Conservation (phyloP, 768 basidiomycete genomes). For the Cyclocybe cylindracea region DNA sequence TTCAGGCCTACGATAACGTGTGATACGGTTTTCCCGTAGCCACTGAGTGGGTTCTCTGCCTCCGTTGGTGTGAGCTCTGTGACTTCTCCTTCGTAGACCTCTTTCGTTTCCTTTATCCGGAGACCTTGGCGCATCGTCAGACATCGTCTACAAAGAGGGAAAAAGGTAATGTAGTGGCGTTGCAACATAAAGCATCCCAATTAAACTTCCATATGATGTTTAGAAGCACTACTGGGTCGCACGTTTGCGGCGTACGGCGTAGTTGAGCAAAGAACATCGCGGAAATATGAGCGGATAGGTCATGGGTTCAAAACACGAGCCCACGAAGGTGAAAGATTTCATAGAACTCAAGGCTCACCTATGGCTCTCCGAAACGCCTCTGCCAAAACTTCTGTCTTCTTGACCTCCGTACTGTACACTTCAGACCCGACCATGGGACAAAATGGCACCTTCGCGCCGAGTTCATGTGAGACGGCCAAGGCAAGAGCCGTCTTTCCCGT, state of each 20-base stretch:
- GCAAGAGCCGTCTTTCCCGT: conserved; percentile 98
- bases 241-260: too few relatives aligned
- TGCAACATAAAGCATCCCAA: too few relatives aligned
- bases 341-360: conserved; percentile 54
- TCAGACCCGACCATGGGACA: conserved; percentile 99
- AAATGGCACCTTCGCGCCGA: conserved; percentile 94
- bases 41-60: conserved; percentile 94
- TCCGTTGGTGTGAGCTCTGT: conserved; percentile 96
- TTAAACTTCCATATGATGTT: too few relatives aligned
- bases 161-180: neutral
- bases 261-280: neutral
- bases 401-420: conserved; percentile 95
- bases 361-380: conserved; percentile 95
- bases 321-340: conserved; percentile 1
- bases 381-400: conserved; percentile 97
- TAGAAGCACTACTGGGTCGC: too few relatives aligned
- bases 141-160: neutral
- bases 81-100: conserved; percentile 98
- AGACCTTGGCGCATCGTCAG: conserved; percentile 55
- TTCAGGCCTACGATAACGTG: conserved; percentile 96
- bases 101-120: conserved; percentile 98
- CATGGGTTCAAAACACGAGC: neutral
- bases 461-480: conserved; percentile 91
- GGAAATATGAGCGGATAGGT: neutral
- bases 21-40: conserved; percentile 98